A percentile compares a stretch with the other conserved stretches of the same genome.
Evolutionary conservation across 371 early-diverging fungal species (phyloP).

Genomic region (Phascolomyces articulosus): DNA sequence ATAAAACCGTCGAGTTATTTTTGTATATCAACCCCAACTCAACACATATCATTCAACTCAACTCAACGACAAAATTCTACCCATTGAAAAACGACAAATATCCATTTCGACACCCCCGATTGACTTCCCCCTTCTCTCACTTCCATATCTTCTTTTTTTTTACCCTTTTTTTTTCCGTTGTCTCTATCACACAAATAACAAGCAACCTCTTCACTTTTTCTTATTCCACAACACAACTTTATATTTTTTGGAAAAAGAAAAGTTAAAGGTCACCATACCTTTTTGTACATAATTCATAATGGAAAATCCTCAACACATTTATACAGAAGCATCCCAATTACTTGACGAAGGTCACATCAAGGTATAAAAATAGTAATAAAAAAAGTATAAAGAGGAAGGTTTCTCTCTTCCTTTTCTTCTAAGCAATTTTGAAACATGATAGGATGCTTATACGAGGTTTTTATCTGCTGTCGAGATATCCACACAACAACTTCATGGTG

Average conservation of each 20-base stretch:
- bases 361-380: constrained; percentile 17
- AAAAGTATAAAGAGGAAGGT: not conserved
- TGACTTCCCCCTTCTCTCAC: not conserved
- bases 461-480: constrained; percentile 37
- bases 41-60: too few relatives aligned
- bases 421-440: not conserved
- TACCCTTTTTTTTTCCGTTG: constrained; percentile 1
- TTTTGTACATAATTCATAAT: constrained; percentile 13
- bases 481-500: constrained; percentile 36
- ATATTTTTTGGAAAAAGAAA: not conserved
- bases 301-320: constrained; percentile 26
- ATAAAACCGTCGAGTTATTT: too few relatives aligned
- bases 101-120: too few relatives aligned
- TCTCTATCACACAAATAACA: not conserved
- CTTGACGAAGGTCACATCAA: constrained; percentile 38
- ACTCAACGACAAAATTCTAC: not conserved
- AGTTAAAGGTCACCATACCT: not conserved
- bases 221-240: not conserved
- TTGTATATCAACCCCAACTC: not conserved
- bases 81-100: not conserved
- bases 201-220: not conserved
- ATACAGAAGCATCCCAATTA: constrained; percentile 36
- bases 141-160: not conserved
- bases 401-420: not conserved
- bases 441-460: constrained; percentile 50